These are phyloP conservation scores for Gymnopus androsaceus DNA, from an alignment of 1,284 basidiomycete species.

Conservation along the genomic window DNA sequence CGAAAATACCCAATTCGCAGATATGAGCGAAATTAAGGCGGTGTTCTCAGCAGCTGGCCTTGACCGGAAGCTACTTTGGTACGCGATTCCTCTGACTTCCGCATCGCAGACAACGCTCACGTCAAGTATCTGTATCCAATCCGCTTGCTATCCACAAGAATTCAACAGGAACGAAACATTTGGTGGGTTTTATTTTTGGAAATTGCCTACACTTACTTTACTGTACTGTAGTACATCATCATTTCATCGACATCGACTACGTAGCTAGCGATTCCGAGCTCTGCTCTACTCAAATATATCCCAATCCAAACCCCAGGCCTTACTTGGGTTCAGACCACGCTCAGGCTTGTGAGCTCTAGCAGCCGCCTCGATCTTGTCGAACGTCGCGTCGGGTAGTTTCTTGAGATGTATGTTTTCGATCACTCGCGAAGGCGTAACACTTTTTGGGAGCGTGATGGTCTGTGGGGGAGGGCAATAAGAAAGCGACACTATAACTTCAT, in stretches of 20 bases:
- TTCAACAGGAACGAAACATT: too few species aligned
- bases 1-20: conserved; percentile 60
- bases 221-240: too few species aligned
- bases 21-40: conserved; percentile 52
- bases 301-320: conserved; percentile 59
- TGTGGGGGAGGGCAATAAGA: conserved; percentile 28
- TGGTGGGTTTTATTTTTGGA: too few species aligned
- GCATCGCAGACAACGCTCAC: too few species aligned
- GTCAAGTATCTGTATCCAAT: too few species aligned
- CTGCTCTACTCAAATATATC: conserved; percentile 56
- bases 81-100: too few species aligned
- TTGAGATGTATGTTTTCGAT: conserved; percentile 69
- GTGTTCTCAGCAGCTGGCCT: conserved; percentile 60
- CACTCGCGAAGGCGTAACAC: conserved; percentile 72
- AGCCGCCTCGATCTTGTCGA: conserved; percentile 61
- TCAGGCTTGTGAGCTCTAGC: conserved; percentile 54
- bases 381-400: conserved; percentile 53
- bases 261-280: too few species aligned
- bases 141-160: too few species aligned
- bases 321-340: conserved; percentile 64
- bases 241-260: too few species aligned
- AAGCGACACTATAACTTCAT: not conserved
- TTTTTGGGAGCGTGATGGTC: conserved; percentile 78
- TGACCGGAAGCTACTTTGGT: too few species aligned
- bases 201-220: too few species aligned